Percentiles rank a stretch among this genome's conserved stretches.
phyloP scores from a whole-genome alignment of 768 basidiomycete species.

The Pulveroboletus ravenelii region DNA sequence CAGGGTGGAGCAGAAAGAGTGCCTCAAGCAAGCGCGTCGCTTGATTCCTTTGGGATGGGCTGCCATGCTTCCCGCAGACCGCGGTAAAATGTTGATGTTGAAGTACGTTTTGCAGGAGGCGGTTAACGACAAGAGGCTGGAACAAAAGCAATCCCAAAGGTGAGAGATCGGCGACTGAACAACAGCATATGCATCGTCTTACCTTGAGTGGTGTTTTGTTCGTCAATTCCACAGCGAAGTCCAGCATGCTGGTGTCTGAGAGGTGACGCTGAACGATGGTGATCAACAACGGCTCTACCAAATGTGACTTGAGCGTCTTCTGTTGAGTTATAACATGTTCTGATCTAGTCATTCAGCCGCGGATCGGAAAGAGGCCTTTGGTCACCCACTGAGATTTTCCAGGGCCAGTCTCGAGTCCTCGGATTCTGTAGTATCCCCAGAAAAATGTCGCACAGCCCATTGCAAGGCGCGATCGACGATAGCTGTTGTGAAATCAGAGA shows the following conservation, averaged over 20 bases:
- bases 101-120: conserved; percentile 68
- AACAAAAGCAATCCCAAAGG: not conserved
- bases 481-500: conserved; percentile 21
- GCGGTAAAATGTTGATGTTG: conserved; percentile 63
- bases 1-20: conserved; percentile 73
- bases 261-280: conserved; percentile 61
- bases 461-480: conserved; percentile 47
- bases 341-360: conserved; percentile 1
- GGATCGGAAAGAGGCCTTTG: not conserved
- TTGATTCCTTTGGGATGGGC: conserved; percentile 36
- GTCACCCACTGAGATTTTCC: conserved; percentile 37
- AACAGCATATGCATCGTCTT: conserved; percentile 7
- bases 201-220: conserved; percentile 59
- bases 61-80: conserved; percentile 30
- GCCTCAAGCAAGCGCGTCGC: conserved; percentile 54
- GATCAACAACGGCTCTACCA: conserved; percentile 69
- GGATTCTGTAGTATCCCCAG: conserved; percentile 27
- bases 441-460: conserved; percentile 48
- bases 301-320: conserved; percentile 41
- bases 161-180: not conserved
- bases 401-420: conserved; percentile 23
- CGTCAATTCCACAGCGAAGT: conserved; percentile 41
- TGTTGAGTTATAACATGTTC: conserved; percentile 12
- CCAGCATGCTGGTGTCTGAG: conserved; percentile 35
- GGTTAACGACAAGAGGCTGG: conserved; percentile 68